Evolutionary conservation across 2,329 filamentous ascomycete genomes (phyloP).

Genomic region (Pyricularia grisea): DNA sequence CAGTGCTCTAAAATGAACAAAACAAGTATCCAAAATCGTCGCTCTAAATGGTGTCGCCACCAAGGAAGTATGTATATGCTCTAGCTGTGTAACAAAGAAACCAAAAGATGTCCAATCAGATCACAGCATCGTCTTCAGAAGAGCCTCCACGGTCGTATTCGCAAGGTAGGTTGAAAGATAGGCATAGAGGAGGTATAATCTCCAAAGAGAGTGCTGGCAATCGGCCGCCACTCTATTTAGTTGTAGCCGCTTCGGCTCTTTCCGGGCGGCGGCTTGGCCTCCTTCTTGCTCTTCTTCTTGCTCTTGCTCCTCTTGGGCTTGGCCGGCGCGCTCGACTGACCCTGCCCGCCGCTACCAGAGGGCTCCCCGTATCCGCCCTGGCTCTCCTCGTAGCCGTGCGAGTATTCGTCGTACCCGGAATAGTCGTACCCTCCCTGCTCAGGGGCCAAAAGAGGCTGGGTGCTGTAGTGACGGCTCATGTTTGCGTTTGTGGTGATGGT

Average conservation of each 20-base stretch:
- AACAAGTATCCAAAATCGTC: neutral
- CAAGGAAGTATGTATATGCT: neutral
- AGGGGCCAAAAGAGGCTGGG: neutral
- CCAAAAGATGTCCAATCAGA: neutral
- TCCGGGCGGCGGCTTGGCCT: slow-evolving; percentile 4
- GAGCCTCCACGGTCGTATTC: too few species aligned
- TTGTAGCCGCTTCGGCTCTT: slow-evolving; percentile 6
- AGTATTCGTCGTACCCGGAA: neutral
- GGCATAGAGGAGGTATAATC: too few species aligned
- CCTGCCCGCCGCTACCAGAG: neutral
- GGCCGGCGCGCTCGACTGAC: neutral
- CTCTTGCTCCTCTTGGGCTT: neutral
- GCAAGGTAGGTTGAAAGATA: too few species aligned
- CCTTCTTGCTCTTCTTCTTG: slow-evolving; percentile 4
- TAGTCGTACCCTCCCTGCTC: neutral
- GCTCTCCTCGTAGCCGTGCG: neutral
- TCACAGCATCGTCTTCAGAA: neutral
- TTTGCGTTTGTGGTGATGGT: neutral
- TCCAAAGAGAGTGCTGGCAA: too few species aligned
- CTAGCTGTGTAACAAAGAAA: neutral
- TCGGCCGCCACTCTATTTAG: neutral
- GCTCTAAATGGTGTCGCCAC: neutral
- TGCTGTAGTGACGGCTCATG: neutral
- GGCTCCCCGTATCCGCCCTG: neutral
- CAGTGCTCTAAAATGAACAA: neutral